Percentiles rank a stretch among this genome's conserved stretches.
These are phyloP conservation scores for Eugenia klotzschiana DNA, from an alignment of 441 rosid genomes.

Conservation along the genomic window DNA sequence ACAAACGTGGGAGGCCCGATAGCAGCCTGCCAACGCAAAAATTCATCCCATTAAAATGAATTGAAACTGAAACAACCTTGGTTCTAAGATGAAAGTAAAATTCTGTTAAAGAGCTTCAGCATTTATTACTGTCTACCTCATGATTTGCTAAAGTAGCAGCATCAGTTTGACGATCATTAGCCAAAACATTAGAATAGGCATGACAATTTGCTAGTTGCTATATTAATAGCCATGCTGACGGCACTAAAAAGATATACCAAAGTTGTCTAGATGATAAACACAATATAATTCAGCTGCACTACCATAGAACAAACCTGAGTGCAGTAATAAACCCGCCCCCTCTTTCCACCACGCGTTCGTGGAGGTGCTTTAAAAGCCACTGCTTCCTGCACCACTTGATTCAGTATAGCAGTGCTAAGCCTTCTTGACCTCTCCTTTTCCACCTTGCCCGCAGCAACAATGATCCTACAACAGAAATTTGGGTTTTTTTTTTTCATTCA, in stretches of 20 bases:
- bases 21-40: slow-evolving; percentile 54
- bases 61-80: background rate
- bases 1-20: slow-evolving; percentile 89
- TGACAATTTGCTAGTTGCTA: background rate
- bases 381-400: slow-evolving; percentile 79
- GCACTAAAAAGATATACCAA: background rate
- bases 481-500: background rate
- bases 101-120: background rate
- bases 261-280: background rate
- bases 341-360: slow-evolving; percentile 75
- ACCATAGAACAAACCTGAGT: slow-evolving; percentile 47
- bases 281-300: background rate
- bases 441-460: slow-evolving; percentile 59
- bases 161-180: background rate
- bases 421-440: slow-evolving; percentile 91
- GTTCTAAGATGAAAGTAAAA: background rate
- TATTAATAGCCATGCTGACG: background rate
- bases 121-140: background rate
- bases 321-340: slow-evolving; percentile 83
- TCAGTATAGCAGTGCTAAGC: slow-evolving; percentile 64
- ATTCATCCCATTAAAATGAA: background rate
- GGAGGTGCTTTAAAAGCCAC: slow-evolving; percentile 89
- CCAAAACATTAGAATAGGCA: background rate
- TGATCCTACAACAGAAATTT: slow-evolving; percentile 32
- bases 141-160: background rate